Evolutionary conservation across 148 eudicot species (phyloP).

Genomic region (Rhododendron griersonianum): DNA sequence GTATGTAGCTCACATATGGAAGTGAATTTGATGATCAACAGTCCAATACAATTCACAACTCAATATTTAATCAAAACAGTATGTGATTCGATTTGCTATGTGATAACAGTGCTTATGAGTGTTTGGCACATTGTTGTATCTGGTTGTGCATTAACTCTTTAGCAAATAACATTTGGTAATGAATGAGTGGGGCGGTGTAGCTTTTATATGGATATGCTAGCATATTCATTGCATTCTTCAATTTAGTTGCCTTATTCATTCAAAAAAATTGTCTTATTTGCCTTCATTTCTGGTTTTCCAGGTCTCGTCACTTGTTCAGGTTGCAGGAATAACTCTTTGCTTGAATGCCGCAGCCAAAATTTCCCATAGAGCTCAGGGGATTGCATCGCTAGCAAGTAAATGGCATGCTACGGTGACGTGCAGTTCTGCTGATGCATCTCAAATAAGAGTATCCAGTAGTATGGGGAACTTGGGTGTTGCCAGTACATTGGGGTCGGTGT

Average conservation of each 20-base stretch:
- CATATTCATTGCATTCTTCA: not conserved
- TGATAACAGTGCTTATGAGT: not conserved
- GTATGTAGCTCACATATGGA: not conserved
- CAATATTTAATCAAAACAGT: not conserved
- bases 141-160: not conserved
- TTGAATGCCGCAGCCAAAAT: constrained; percentile 80
- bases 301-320: constrained; percentile 73
- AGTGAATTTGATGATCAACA: not conserved
- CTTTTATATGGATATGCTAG: not conserved
- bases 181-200: not conserved
- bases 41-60: not conserved
- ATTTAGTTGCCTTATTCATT: not conserved
- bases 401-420: constrained; percentile 72
- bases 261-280: not conserved
- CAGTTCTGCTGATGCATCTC: constrained; percentile 37
- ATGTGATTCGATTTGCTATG: not conserved
- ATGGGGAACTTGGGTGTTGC: constrained; percentile 24
- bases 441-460: constrained; percentile 26
- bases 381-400: constrained; percentile 68
- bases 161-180: not conserved
- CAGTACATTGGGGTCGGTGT: constrained; percentile 18
- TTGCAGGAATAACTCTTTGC: constrained; percentile 68
- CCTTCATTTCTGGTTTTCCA: constrained; percentile 19
- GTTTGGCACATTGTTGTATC: not conserved
- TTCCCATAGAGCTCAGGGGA: constrained; percentile 75